phyloP scores from a whole-genome alignment of 1,284 basidiomycete genomes.

The Rhodotorula sp. region DNA sequence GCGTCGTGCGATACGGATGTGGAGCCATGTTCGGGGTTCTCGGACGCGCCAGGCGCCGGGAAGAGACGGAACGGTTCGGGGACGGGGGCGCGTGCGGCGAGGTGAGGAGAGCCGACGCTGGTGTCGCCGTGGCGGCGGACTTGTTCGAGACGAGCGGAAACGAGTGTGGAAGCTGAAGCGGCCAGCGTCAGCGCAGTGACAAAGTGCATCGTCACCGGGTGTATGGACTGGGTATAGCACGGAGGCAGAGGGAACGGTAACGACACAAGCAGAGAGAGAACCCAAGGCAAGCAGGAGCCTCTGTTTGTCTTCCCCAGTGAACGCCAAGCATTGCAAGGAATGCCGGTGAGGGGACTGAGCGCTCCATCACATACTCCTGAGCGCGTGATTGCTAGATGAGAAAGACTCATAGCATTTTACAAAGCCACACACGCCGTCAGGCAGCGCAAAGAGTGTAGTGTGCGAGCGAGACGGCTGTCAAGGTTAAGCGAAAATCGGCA shows the following conservation, averaged over 20 bases:
- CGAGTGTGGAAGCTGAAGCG: constrained; percentile 23
- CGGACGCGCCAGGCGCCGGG: background rate
- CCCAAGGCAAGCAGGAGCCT: background rate
- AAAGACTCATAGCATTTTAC: too few relatives aligned
- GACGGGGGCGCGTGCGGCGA: constrained; percentile 4
- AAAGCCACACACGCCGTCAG: too few relatives aligned
- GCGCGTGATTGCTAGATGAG: too few relatives aligned
- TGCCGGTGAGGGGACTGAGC: background rate
- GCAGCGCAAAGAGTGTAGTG: too few relatives aligned
- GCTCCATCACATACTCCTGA: too few relatives aligned
- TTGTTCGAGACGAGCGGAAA: constrained; percentile 16
- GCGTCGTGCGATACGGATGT: background rate
- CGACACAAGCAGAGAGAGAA: background rate
- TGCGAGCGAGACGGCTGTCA: too few relatives aligned
- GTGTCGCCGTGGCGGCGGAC: constrained; percentile 6
- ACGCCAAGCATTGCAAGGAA: background rate
- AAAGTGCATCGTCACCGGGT: constrained; percentile 16
- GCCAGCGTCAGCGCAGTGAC: constrained; percentile 19
- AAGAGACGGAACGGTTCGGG: constrained; percentile 20
- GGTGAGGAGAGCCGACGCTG: constrained; percentile 1
- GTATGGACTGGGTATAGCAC: background rate
- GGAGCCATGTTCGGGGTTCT: background rate
- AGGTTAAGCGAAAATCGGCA: too few relatives aligned
- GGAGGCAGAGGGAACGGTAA: background rate
- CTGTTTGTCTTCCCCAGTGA: background rate